Percentiles rank a stretch among this genome's conserved stretches.
These are phyloP conservation scores for Macadamia integrifolia DNA, from an alignment of 164 flowering plant genomes.

Conservation along the genomic window DNA sequence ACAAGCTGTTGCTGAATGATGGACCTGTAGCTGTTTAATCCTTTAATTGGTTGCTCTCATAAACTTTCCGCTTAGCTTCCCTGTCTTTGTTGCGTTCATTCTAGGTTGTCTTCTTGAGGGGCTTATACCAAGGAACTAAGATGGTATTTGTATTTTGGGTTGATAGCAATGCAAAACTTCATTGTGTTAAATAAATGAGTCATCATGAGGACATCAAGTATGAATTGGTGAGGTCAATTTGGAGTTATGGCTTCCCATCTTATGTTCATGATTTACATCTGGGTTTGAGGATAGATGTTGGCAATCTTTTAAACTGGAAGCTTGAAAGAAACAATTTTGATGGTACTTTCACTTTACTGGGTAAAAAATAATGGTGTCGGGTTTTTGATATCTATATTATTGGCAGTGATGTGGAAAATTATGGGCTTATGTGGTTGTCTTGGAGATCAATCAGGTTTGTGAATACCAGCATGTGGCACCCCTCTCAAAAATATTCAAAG, in stretches of 20 bases:
- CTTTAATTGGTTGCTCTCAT: not conserved
- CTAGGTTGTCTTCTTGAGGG: slow-evolving; percentile 20
- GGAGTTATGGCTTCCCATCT: slow-evolving; percentile 7
- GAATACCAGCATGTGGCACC: not conserved
- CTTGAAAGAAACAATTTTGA: slow-evolving; percentile 12
- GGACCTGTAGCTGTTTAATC: slow-evolving; percentile 14
- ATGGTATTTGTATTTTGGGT: not conserved
- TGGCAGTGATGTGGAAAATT: slow-evolving; percentile 5
- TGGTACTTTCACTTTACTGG: slow-evolving; percentile 6
- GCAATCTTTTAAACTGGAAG: slow-evolving; percentile 7
- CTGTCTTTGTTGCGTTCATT: slow-evolving; percentile 10
- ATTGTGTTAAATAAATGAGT: slow-evolving; percentile 15
- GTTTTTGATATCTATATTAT: slow-evolving; percentile 5
- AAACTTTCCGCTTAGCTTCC: slow-evolving; percentile 1
- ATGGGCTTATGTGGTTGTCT: slow-evolving; percentile 1
- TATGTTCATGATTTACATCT: slow-evolving; percentile 8
- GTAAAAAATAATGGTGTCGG: slow-evolving; percentile 7
- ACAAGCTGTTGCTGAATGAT: slow-evolving; percentile 18
- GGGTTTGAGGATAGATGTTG: slow-evolving; percentile 7
- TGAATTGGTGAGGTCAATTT: slow-evolving; percentile 14
- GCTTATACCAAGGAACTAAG: slow-evolving; percentile 11
- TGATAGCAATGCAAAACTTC: slow-evolving; percentile 1
- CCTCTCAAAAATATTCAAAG: slow-evolving; percentile 9
- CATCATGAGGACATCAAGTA: slow-evolving; percentile 12
- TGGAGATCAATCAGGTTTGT: slow-evolving; percentile 7